Conservation (phyloP, 257 asterid genomes). For the Solanum chaucha region DNA sequence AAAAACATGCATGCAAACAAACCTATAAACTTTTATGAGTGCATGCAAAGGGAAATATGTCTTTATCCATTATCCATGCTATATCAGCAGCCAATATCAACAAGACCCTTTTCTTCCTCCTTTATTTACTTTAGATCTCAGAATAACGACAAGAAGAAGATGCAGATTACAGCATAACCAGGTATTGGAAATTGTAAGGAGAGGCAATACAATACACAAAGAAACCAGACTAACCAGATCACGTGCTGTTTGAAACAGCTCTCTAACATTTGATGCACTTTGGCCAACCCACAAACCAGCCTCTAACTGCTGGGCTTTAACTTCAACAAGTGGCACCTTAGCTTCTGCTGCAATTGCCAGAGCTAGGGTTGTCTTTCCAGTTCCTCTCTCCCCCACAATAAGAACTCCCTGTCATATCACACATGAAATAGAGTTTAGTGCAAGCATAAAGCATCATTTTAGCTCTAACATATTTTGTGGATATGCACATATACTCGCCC, state of each 20-base stretch:
- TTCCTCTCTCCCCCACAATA: conserved; percentile 97
- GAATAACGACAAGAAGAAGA: neutral
- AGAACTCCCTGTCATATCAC: conserved; percentile 74
- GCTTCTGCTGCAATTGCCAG: conserved; percentile 98
- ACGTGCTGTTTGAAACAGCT: conserved; percentile 92
- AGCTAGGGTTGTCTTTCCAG: conserved; percentile 96
- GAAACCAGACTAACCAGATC: conserved; percentile 56
- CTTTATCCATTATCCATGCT: neutral
- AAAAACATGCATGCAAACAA: neutral
- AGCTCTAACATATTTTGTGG: neutral
- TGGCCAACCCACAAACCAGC: conserved; percentile 97
- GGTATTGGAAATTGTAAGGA: neutral
- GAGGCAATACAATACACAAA: neutral
- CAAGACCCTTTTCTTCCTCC: neutral
- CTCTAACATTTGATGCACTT: conserved; percentile 96
- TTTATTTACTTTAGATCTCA: neutral
- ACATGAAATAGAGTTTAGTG: conserved; percentile 1
- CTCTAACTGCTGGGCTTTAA: conserved; percentile 88
- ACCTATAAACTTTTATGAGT: neutral
- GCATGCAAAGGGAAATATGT: neutral
- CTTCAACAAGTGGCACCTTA: conserved; percentile 90
- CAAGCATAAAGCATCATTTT: neutral
- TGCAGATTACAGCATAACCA: conserved; percentile 1
- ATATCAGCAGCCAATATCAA: neutral
- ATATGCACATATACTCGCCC: neutral